Conservation (phyloP, 768 basidiomycete species). For the Dioszegia aurantiaca region DNA sequence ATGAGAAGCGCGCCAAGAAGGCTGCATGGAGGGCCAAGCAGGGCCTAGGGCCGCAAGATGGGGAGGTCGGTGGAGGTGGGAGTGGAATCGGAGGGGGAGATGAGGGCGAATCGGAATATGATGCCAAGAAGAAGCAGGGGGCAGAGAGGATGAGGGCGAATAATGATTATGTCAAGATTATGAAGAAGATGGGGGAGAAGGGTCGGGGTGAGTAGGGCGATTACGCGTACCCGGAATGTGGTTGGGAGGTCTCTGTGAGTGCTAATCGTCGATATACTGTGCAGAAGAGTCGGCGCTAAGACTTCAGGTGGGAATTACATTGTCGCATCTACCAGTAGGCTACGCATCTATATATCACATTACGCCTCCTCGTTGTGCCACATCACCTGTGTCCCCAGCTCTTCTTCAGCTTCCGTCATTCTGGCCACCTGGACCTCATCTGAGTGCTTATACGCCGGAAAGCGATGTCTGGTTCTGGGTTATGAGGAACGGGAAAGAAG, state of each 20-base stretch:
- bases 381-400: too few species aligned
- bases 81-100: not conserved
- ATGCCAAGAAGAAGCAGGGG: slow-evolving; percentile 20
- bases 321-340: too few species aligned
- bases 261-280: too few species aligned
- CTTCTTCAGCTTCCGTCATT: too few species aligned
- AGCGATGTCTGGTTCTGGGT: not conserved
- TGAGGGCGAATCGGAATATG: slow-evolving; percentile 7
- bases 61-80: slow-evolving; percentile 16
- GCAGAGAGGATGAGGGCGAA: slow-evolving; percentile 13
- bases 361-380: too few species aligned
- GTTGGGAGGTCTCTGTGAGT: not conserved
- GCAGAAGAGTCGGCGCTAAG: too few species aligned
- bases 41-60: slow-evolving; percentile 46
- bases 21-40: slow-evolving; percentile 55
- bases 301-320: too few species aligned
- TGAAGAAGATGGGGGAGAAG: slow-evolving; percentile 17
- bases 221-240: slow-evolving; percentile 14
- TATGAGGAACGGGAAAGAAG: slow-evolving; percentile 16
- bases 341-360: too few species aligned
- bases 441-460: too few species aligned
- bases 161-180: slow-evolving; percentile 15
- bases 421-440: not conserved
- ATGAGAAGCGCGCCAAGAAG: slow-evolving; percentile 71
- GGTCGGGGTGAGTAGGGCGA: not conserved